Evolutionary conservation across 495 filamentous ascomycete genomes (phyloP).

Genomic region (Xylaria castorea): DNA sequence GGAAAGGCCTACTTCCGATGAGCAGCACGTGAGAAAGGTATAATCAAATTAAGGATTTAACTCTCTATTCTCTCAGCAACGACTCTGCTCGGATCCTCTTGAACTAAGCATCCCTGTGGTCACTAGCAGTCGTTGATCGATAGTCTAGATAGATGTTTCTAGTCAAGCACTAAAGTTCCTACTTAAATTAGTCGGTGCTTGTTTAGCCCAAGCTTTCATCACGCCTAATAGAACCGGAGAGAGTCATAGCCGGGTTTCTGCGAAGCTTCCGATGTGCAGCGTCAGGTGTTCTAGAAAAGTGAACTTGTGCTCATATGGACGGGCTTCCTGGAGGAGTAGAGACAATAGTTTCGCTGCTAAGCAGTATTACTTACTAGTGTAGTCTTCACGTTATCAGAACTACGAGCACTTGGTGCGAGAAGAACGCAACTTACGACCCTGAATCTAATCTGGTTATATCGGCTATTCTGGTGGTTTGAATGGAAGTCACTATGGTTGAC

Average conservation of each 20-base stretch:
- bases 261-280: not conserved
- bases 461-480: not conserved
- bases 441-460: not conserved
- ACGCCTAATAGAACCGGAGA: not conserved
- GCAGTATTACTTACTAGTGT: not conserved
- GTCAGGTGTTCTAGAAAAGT: not conserved
- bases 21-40: not conserved
- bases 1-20: not conserved
- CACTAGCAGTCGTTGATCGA: not conserved
- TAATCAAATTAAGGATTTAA: not conserved
- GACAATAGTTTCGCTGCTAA: not conserved
- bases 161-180: not conserved
- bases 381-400: not conserved
- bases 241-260: not conserved
- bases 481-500: not conserved
- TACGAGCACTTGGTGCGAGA: not conserved
- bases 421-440: not conserved
- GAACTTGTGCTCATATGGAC: not conserved
- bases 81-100: not conserved
- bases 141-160: not conserved
- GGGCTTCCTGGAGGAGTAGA: not conserved
- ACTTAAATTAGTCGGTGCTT: not conserved
- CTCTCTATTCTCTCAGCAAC: not conserved
- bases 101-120: not conserved
- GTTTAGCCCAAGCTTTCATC: not conserved